phyloP scores from a whole-genome alignment of 768 basidiomycete genomes.

The Mycena alexandri region DNA sequence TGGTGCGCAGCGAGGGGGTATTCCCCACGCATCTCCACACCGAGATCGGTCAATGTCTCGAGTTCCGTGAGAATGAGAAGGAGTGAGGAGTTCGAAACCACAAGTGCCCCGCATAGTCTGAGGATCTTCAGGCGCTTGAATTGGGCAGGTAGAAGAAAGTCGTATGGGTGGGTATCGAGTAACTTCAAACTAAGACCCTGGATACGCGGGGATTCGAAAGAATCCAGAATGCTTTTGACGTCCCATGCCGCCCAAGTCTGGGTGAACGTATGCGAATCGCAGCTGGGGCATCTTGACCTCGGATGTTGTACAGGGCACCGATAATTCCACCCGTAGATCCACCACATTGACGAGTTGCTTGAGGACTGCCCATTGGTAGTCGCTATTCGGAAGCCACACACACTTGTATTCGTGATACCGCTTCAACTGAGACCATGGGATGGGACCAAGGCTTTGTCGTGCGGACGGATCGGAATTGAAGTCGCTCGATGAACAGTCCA shows the following conservation, averaged over 20 bases:
- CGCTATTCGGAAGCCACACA: not conserved
- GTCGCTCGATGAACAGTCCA: not conserved
- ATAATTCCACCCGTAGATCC: constrained; percentile 8
- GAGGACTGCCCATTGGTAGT: constrained; percentile 6
- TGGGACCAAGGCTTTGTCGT: not conserved
- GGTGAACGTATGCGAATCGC: not conserved
- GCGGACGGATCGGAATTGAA: not conserved
- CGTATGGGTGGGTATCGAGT: too few relatives aligned
- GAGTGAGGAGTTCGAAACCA: constrained; percentile 6
- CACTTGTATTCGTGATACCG: constrained; percentile 13
- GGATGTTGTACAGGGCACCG: not conserved
- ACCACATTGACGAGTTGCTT: constrained; percentile 3
- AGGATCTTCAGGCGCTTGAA: constrained; percentile 11
- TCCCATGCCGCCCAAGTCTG: not conserved
- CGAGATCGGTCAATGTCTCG: not conserved
- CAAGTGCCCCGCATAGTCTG: not conserved
- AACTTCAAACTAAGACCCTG: constrained; percentile 6
- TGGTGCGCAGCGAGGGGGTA: too few relatives aligned
- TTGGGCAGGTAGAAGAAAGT: not conserved
- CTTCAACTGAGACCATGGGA: constrained; percentile 12
- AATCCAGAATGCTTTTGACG: not conserved
- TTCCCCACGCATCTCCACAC: not conserved
- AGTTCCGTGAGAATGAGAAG: constrained; percentile 3
- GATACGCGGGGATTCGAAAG: constrained; percentile 11
- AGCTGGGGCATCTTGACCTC: constrained; percentile 6